Base-by-base conservation (phyloP, 306 rosid species). In the Begonia fuchsioides region DNA sequence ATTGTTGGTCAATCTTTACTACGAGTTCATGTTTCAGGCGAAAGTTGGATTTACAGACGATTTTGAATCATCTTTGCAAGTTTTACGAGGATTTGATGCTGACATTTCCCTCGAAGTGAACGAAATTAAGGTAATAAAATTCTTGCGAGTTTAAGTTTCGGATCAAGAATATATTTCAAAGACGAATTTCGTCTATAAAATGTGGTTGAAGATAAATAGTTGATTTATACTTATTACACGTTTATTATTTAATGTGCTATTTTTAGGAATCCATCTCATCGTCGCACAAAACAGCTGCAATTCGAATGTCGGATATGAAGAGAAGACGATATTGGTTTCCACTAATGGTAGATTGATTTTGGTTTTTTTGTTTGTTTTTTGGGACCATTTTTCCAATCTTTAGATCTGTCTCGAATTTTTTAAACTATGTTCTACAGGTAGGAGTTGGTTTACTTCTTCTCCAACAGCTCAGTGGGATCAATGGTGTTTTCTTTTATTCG, bases 31-130 rank as follows among this genome's bases (percentile, higher is more conserved):
- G 48, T 43, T 63, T 17, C 55, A 86, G 95, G 95, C 95, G 32
- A 81, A 86, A 70, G 81, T 86, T 93, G 84, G 95, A 38, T 75
- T 86, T 87, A 76, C 74, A 49, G 95, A 86, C 10, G 87, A 86
- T 39, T 86, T 78, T 62, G 95, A 86, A 70, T 49, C 82, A 62
- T 81, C 95, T 12, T 78, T 86, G 67, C 95, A 86, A 78, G 93
- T 86, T 54, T 60, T 81, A 47, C 70, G 93, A 44, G 95, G 95
- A 62, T 76, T 86, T 43, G 87, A 77, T 63, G 63, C 85, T 1
- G 95, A 86, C 66, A 86, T 86, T 54, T 71, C 93, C 16, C 60
- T 48, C n/a, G 95, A 81, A 86, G 87, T 81, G 55, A 61, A 81
- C 44, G 95, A 86, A 62, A 86, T 86, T 58, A 86, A 81, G 95